Evolutionary conservation across 768 basidiomycete genomes (phyloP), one percentile per base, ranked within the genome.

Genomic region (Lactarius sp.): DNA sequence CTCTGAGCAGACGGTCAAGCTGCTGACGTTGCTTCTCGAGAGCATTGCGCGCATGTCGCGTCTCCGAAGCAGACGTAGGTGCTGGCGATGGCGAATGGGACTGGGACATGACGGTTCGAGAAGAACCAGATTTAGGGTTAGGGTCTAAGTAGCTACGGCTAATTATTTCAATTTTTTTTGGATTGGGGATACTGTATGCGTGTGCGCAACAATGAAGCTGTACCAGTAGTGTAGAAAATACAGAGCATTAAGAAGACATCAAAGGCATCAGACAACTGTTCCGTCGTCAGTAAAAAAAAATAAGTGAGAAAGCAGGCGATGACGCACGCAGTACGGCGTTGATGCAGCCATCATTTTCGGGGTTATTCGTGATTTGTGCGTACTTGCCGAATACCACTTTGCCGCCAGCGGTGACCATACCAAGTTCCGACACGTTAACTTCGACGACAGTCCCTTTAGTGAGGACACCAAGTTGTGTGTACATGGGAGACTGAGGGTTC

Each of bases 401-500:
- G 66, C 96, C 96, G 56, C 96, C 94, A 2, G 96, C 88, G 13
- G 96, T 98, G 42, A 98, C 96, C 84, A 98, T 88, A 59, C 96
- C 96, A 66, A 98, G 79, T 75, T 98, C 96, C 47, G 94, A 96
- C n/a, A 97, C 94, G 70, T 99, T 98, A 70, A 98, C 96, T 74
- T 99, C 97, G 60, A 99, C 88, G 68, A 99, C 87, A 1, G 97
- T 99, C 54, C 97, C 97, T 75, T 98, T 98, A 4, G 97, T 98
- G 77, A 99, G 83, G 42, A 99, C 97, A 56, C 96, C 96, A 46
- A 95, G 84, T 71, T 94, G 92, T 0, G 94, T 94, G 72, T 94
- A 95, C 90, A 95, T 95, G 0, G 97, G 96, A 20, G 94, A 97
- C 73, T 98, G 97, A 31, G 97, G 97, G 72, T 99, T 99, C 80